Percentiles rank a stretch among this genome's conserved stretches.
phyloP scores from a whole-genome alignment of 2,329 filamentous ascomycete genomes.

The Phaeosphaeriaceae sp. region DNA sequence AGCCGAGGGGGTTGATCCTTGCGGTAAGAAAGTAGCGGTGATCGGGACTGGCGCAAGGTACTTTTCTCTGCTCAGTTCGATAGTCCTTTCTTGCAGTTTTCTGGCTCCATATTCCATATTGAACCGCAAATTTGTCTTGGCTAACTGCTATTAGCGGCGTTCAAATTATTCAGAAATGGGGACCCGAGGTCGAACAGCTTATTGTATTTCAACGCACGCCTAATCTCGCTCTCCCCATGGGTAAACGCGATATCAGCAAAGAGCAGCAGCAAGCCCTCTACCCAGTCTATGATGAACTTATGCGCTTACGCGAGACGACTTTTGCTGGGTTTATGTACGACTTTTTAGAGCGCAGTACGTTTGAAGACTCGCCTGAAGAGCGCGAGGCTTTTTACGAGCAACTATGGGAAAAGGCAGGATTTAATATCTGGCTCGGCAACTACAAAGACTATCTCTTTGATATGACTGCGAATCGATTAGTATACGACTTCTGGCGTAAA shows the following conservation, averaged over 20 bases:
- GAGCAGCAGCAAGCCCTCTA: slow-evolving; percentile 53
- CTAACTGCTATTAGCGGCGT: too few species aligned
- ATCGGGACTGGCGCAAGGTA: slow-evolving; percentile 68
- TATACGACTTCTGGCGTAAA: slow-evolving; percentile 54
- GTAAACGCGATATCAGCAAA: slow-evolving; percentile 17
- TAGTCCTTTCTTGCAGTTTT: too few species aligned
- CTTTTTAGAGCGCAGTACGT: slow-evolving; percentile 24
- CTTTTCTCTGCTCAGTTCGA: too few species aligned
- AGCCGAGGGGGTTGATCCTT: slow-evolving; percentile 58
- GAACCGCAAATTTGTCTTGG: too few species aligned
- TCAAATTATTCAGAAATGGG: slow-evolving; percentile 66
- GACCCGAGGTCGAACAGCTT: slow-evolving; percentile 56
- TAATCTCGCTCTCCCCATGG: slow-evolving; percentile 32
- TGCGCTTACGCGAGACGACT: slow-evolving; percentile 6
- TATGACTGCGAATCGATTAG: slow-evolving; percentile 47
- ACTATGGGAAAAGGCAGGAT: slow-evolving; percentile 27
- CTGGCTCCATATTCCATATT: too few species aligned
- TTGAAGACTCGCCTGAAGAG: slow-evolving; percentile 26
- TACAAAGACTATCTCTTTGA: slow-evolving; percentile 47
- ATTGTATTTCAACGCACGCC: slow-evolving; percentile 69
- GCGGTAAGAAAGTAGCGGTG: slow-evolving; percentile 64
- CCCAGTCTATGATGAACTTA: slow-evolving; percentile 30
- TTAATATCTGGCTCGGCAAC: slow-evolving; percentile 30
- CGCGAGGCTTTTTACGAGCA: slow-evolving; percentile 21
- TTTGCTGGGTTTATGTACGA: slow-evolving; percentile 30